Percentiles rank a stretch among this genome's conserved stretches.
phyloP scores from a whole-genome alignment of 306 rosid genomes.

The Biancaea sappan region DNA sequence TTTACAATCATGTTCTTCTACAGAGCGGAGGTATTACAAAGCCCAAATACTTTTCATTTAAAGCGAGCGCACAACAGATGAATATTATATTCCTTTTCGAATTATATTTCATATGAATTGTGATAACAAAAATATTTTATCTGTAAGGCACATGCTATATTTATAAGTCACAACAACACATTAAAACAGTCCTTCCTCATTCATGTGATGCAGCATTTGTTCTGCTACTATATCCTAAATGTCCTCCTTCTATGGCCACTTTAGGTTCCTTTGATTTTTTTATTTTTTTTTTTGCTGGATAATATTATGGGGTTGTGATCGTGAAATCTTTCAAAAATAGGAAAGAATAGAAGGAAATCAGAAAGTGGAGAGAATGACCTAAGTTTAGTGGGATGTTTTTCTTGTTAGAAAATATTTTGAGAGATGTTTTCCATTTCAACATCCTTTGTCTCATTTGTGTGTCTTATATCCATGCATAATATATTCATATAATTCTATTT shows the following conservation, averaged over 20 bases:
- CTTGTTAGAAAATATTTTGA: slow-evolving; percentile 6
- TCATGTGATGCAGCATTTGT: not conserved
- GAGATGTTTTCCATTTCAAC: slow-evolving; percentile 6
- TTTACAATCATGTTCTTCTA: not conserved
- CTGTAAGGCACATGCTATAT: not conserved
- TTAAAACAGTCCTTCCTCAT: not conserved
- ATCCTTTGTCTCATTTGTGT: slow-evolving; percentile 9
- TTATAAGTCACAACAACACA: not conserved
- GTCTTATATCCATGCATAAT: slow-evolving; percentile 12
- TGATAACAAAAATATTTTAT: not conserved
- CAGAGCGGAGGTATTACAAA: not conserved
- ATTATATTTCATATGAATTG: not conserved
- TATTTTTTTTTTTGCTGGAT: not conserved
- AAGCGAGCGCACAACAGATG: not conserved
- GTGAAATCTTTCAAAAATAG: not conserved
- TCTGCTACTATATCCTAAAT: not conserved
- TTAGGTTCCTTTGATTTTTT: not conserved
- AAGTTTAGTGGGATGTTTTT: slow-evolving; percentile 12
- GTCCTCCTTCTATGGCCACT: not conserved
- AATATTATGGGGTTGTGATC: not conserved
- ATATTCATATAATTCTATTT: slow-evolving; percentile 13
- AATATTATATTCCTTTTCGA: not conserved
- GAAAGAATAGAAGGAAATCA: not conserved
- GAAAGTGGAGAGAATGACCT: not conserved
- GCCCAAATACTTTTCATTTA: not conserved